Percentiles rank a stretch among this genome's conserved stretches.
phyloP scores from a whole-genome alignment of 441 rosid genomes.

The Theobroma grandiflorum region DNA sequence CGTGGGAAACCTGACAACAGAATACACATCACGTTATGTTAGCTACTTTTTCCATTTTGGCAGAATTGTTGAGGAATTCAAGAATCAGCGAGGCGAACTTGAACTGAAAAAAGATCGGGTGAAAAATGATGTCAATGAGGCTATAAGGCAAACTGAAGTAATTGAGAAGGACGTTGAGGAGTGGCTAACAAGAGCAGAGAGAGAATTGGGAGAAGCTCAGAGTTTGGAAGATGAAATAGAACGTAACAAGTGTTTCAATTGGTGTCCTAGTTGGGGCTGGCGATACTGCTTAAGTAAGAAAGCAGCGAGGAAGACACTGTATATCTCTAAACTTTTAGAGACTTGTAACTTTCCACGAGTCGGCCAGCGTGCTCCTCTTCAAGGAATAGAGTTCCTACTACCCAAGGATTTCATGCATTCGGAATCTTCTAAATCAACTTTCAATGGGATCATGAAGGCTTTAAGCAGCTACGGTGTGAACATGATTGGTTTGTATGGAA shows the following conservation, averaged over 20 bases:
- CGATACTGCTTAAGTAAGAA: not conserved
- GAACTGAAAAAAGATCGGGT: not conserved
- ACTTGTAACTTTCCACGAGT: not conserved
- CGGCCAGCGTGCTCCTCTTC: not conserved
- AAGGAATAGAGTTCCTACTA: not conserved
- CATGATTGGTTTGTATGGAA: constrained; percentile 22
- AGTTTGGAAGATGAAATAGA: not conserved
- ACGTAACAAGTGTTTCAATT: not conserved
- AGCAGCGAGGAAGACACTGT: not conserved
- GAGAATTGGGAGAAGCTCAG: not conserved
- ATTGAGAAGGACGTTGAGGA: not conserved
- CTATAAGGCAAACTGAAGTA: not conserved
- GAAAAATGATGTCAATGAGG: not conserved
- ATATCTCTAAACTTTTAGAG: not conserved
- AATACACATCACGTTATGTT: not conserved
- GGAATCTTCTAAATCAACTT: not conserved
- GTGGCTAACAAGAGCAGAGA: not conserved
- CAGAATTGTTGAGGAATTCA: not conserved
- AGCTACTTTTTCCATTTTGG: not conserved
- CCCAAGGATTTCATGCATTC: not conserved
- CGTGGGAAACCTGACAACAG: not conserved
- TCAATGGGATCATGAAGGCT: not conserved
- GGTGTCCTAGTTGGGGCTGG: constrained; percentile 16
- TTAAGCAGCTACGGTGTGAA: not conserved
- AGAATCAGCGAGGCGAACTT: not conserved